Percentiles rank a stretch among this genome's conserved stretches.
phyloP scores from a whole-genome alignment of 1,139 yeast species.

The Protomyces inundatus region DNA sequence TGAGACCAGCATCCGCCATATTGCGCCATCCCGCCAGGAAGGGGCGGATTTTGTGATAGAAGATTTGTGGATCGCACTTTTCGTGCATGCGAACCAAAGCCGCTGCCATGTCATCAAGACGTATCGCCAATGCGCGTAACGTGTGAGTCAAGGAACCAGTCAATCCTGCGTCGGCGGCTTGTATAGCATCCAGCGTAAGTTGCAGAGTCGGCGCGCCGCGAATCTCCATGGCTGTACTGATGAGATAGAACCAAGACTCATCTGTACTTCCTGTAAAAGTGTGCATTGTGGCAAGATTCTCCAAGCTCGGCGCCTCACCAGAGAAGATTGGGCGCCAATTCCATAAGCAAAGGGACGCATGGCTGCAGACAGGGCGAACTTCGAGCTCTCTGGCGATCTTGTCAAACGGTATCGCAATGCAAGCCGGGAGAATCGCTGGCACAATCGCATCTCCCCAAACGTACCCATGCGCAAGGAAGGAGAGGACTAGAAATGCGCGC shows the following conservation, averaged over 20 bases:
- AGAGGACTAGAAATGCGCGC: constrained; percentile 72
- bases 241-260: constrained; percentile 90
- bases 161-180: constrained; percentile 45
- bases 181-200: constrained; percentile 58
- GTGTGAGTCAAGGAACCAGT: constrained; percentile 43
- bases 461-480: constrained; percentile 80
- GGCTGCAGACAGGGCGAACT: constrained; percentile 81
- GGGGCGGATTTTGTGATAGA: constrained; percentile 80
- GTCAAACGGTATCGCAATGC: constrained; percentile 56
- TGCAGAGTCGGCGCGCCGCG: constrained; percentile 65
- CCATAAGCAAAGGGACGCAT: constrained; percentile 85
- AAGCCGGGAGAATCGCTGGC: constrained; percentile 57
- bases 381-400: constrained; percentile 55
- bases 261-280: constrained; percentile 89
- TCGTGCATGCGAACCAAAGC: constrained; percentile 80
- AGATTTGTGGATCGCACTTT: constrained; percentile 90
- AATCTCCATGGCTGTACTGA: constrained; percentile 78
- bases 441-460: constrained; percentile 72
- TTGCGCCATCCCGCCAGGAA: constrained; percentile 91
- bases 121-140: constrained; percentile 65
- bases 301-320: constrained; percentile 49
- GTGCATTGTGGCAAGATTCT: constrained; percentile 68
- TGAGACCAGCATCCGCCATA: constrained; percentile 81
- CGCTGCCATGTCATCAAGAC: constrained; percentile 69
- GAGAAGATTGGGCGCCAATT: constrained; percentile 50